Evolutionary conservation across 83 land plant species (phyloP).

Genomic region (Picea abies): DNA sequence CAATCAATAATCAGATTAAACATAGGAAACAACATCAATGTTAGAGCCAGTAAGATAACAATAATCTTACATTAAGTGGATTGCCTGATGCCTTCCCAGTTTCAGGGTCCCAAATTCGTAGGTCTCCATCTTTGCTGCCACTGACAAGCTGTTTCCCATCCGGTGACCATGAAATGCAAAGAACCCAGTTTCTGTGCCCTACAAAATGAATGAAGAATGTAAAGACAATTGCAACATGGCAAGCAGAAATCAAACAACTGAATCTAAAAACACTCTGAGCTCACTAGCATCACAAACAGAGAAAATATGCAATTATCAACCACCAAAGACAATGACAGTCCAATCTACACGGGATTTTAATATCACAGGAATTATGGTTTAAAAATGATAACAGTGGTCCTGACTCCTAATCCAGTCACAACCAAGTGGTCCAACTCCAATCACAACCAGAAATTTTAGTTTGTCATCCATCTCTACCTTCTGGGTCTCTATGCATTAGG

Average conservation of each 20-base stretch:
- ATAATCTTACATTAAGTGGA: slow-evolving; percentile 63
- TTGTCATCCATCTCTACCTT: neutral
- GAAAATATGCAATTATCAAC: neutral
- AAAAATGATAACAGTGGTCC: neutral
- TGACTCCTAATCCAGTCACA: neutral
- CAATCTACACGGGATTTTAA: neutral
- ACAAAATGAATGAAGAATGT: slow-evolving; percentile 11
- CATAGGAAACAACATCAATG: neutral
- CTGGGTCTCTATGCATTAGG: neutral
- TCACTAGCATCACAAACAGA: neutral
- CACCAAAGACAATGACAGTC: neutral
- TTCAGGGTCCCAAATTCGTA: slow-evolving; percentile 84
- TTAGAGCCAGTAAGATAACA: neutral
- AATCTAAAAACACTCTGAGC: neutral
- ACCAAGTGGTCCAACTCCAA: neutral
- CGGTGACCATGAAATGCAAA: slow-evolving; percentile 96
- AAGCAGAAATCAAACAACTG: neutral
- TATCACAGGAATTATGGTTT: neutral
- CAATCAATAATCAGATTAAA: neutral
- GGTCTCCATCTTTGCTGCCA: slow-evolving; percentile 94
- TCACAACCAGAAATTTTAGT: neutral
- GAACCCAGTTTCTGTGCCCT: slow-evolving; percentile 99
- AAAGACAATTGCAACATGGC: neutral
- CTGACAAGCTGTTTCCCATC: slow-evolving; percentile 94
- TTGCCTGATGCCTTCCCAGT: slow-evolving; percentile 80